These are phyloP conservation scores for Naegleria lovaniensis DNA, from an alignment of 208 protist genomes.

Conservation along the genomic window DNA sequence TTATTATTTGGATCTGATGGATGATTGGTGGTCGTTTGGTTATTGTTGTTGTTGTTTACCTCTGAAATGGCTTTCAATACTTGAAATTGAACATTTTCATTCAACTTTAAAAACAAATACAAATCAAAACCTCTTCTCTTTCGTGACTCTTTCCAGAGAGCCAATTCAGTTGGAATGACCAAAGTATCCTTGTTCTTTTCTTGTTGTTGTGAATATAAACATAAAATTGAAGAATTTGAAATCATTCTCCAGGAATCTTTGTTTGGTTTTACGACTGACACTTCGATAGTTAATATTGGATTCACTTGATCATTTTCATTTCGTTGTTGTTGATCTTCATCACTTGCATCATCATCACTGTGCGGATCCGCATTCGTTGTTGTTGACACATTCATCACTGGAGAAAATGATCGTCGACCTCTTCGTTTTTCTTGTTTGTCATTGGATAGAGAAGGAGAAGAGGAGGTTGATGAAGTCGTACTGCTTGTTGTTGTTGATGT, in stretches of 20 bases:
- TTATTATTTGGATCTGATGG: not conserved
- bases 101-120: not conserved
- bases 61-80: not conserved
- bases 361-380: not conserved
- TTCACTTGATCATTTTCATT: not conserved
- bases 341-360: not conserved
- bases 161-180: not conserved
- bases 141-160: not conserved
- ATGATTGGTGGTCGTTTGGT: no score
- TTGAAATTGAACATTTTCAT: conserved; percentile 5
- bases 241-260: not conserved
- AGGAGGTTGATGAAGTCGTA: not conserved
- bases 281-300: not conserved
- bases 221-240: not conserved
- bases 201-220: not conserved
- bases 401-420: not conserved
- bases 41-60: no score
- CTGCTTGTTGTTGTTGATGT: no score
- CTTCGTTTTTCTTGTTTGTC: not conserved
- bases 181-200: not conserved
- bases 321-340: not conserved
- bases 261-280: not conserved
- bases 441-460: not conserved
- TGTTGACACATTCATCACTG: no score
- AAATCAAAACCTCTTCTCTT: not conserved